phyloP scores from a whole-genome alignment of 441 rosid genomes.

The Isatis lusitanica region DNA sequence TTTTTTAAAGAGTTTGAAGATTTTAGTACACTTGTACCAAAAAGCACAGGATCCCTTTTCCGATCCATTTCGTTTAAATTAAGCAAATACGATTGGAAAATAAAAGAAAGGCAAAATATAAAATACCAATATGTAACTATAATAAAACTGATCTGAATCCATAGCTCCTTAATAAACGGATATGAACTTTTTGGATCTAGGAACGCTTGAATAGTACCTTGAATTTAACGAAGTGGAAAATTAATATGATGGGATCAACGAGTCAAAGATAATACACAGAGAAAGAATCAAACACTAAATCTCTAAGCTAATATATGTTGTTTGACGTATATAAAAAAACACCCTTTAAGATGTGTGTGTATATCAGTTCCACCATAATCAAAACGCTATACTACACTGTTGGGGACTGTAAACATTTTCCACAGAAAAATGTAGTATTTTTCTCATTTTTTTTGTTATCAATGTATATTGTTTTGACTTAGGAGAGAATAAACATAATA shows the following conservation, averaged over 20 bases:
- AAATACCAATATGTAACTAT: background rate
- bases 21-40: background rate
- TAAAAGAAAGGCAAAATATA: background rate
- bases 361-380: background rate
- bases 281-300: background rate
- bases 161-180: background rate
- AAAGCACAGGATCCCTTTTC: background rate
- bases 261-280: background rate
- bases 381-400: background rate
- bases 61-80: slow-evolving; percentile 1
- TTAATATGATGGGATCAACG: background rate
- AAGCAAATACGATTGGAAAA: background rate
- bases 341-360: background rate
- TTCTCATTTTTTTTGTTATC: background rate
- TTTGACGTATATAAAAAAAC: background rate
- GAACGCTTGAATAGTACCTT: background rate
- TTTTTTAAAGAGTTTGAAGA: background rate
- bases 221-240: background rate
- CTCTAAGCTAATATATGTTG: background rate
- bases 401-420: background rate
- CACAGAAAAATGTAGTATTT: background rate
- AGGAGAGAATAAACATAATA: no score
- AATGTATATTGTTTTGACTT: background rate
- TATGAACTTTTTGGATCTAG: slow-evolving; percentile 30
- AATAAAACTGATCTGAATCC: slow-evolving; percentile 5